Evolutionary conservation across 2,329 filamentous ascomycete species (phyloP).

Genomic region (Fusarium zealandicum): DNA sequence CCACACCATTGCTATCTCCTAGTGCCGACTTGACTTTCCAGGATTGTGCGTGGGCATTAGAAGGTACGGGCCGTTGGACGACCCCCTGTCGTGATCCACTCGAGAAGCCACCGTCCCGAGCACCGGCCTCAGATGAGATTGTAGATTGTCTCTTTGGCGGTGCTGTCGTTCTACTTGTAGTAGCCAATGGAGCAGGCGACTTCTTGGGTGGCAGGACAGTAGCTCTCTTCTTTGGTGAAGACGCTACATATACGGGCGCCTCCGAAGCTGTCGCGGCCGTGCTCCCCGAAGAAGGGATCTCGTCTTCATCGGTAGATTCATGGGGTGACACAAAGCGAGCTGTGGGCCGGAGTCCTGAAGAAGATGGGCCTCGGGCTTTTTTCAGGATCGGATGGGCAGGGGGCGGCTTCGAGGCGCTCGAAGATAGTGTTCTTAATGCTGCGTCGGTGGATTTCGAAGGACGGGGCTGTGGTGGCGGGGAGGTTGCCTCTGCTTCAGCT

Average conservation of each 20-base stretch:
- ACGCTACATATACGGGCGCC: constrained; percentile 38
- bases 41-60: constrained; percentile 40
- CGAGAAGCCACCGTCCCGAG: constrained; percentile 43
- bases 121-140: constrained; percentile 42
- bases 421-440: constrained; percentile 45
- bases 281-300: constrained; percentile 53
- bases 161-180: constrained; percentile 55
- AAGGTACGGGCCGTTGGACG: constrained; percentile 37
- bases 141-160: constrained; percentile 51
- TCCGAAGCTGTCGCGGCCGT: constrained; percentile 46
- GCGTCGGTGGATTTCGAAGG: constrained; percentile 34
- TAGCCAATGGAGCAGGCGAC: constrained; percentile 53
- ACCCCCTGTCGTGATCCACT: constrained; percentile 35
- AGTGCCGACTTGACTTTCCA: constrained; percentile 6
- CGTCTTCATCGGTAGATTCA: constrained; percentile 54
- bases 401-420: constrained; percentile 53
- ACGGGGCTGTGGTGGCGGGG: constrained; percentile 24
- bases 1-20: constrained; percentile 11
- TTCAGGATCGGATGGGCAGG: constrained; percentile 66
- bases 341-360: constrained; percentile 62
- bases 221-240: constrained; percentile 43
- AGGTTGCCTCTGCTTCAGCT: constrained; percentile 24
- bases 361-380: constrained; percentile 62
- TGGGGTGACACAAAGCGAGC: constrained; percentile 67
- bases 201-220: constrained; percentile 43